A percentile compares a stretch with the other conserved stretches of the same genome.
Conservation (phyloP, 768 basidiomycete genomes). For the Auricularia cornea region DNA sequence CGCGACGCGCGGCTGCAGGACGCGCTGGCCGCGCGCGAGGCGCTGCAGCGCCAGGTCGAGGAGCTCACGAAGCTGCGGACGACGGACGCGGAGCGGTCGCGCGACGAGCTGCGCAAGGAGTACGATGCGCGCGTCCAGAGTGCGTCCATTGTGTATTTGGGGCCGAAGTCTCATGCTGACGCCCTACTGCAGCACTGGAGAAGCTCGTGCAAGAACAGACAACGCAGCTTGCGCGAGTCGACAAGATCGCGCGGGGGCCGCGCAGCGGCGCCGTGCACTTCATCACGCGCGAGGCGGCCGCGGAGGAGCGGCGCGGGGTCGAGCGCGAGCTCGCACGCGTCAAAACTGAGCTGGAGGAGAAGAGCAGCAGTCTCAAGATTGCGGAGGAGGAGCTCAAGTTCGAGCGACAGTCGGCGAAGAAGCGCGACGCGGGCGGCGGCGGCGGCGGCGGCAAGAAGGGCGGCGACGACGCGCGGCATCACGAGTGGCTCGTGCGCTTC, state of each 20-base stretch:
- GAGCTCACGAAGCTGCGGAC: conserved; percentile 47
- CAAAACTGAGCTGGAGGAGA: conserved; percentile 36
- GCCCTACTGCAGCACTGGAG: conserved; percentile 44
- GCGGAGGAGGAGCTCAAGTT: not conserved
- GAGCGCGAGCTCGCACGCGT: conserved; percentile 41
- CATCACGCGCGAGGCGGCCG: conserved; percentile 63
- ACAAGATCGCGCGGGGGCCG: conserved; percentile 43
- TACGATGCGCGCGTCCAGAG: conserved; percentile 47
- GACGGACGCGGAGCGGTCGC: conserved; percentile 56
- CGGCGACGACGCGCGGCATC: conserved; percentile 28
- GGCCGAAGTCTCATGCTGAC: conserved; percentile 2
- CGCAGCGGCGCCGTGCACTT: conserved; percentile 43
- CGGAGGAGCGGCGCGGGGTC: conserved; percentile 51
- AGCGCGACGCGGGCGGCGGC: not conserved
- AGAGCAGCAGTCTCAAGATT: conserved; percentile 17
- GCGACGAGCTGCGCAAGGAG: conserved; percentile 40
- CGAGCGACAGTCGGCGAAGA: not conserved
- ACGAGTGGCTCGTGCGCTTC: conserved; percentile 56
- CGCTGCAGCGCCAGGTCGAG: conserved; percentile 47
- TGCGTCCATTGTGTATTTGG: conserved; percentile 19
- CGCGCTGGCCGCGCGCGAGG: conserved; percentile 9
- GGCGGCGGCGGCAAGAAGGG: not conserved
- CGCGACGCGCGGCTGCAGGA: too few relatives aligned
- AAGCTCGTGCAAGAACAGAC: conserved; percentile 46
- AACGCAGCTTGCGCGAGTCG: conserved; percentile 42